phyloP scores from a whole-genome alignment of 768 basidiomycete genomes.

The Termitomyces titanicus region DNA sequence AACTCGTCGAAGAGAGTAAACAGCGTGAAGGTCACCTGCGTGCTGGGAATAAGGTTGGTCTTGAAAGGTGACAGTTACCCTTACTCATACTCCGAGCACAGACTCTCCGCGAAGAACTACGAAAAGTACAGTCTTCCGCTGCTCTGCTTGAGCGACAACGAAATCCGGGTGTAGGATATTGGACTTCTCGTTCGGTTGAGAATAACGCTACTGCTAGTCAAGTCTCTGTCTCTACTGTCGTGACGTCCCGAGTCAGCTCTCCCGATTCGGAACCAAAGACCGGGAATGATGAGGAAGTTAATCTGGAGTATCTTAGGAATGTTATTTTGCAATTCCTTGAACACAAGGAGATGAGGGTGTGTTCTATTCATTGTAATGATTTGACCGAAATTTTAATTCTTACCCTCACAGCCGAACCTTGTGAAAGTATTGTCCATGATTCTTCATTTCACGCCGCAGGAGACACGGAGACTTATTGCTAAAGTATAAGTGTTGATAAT shows the following conservation, averaged over 20 bases:
- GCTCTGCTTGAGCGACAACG: slow-evolving; percentile 86
- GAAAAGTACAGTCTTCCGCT: slow-evolving; percentile 93
- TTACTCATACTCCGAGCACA: slow-evolving; percentile 25
- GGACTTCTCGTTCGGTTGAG: slow-evolving; percentile 52
- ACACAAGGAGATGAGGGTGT: slow-evolving; percentile 96
- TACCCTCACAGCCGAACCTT: slow-evolving; percentile 32
- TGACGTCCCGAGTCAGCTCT: slow-evolving; percentile 26
- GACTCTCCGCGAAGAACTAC: slow-evolving; percentile 90
- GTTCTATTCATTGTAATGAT: slow-evolving; percentile 24
- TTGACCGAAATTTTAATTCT: neutral
- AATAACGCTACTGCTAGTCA: slow-evolving; percentile 40
- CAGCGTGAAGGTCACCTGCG: slow-evolving; percentile 67
- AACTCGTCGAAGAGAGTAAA: slow-evolving; percentile 71
- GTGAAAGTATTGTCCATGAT: slow-evolving; percentile 91
- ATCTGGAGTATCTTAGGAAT: slow-evolving; percentile 93
- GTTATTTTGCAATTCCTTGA: slow-evolving; percentile 97
- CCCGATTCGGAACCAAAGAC: slow-evolving; percentile 29
- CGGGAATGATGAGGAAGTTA: slow-evolving; percentile 85
- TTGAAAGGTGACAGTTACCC: neutral
- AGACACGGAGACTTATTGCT: slow-evolving; percentile 83
- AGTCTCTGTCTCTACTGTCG: slow-evolving; percentile 24
- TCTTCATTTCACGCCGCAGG: slow-evolving; percentile 91
- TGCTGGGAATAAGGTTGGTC: slow-evolving; percentile 70
- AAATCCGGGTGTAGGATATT: slow-evolving; percentile 93
- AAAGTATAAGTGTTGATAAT: slow-evolving; percentile 53